These are phyloP conservation scores for Lyophyllum shimeji DNA, from an alignment of 768 basidiomycete genomes.

Conservation along the genomic window DNA sequence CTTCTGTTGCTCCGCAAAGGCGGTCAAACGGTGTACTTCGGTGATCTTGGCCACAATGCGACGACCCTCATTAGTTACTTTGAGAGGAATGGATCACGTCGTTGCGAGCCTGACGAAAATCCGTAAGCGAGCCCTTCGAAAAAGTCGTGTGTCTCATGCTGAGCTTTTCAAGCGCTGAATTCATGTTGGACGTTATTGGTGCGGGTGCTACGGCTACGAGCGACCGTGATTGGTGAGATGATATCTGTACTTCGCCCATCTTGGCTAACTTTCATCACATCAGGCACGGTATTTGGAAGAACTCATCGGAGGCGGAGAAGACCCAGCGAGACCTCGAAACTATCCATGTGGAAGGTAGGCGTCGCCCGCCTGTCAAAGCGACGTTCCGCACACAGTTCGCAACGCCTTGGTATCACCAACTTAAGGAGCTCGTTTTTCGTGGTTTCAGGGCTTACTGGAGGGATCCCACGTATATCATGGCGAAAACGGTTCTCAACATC, in stretches of 20 bases:
- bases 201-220: conserved; percentile 64
- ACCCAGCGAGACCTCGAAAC: conserved; percentile 36
- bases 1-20: conserved; percentile 77
- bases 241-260: conserved; percentile 21
- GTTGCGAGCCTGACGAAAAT: conserved; percentile 68
- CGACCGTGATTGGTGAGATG: conserved; percentile 56
- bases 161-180: conserved; percentile 47
- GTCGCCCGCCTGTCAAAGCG: conserved; percentile 35
- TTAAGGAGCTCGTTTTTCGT: conserved; percentile 39
- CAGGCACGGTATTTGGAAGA: conserved; percentile 39
- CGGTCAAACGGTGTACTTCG: conserved; percentile 75
- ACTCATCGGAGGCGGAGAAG: conserved; percentile 37
- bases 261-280: conserved; percentile 14
- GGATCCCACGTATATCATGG: conserved; percentile 58
- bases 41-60: conserved; percentile 65
- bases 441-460: conserved; percentile 51
- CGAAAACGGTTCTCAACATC: conserved; percentile 58
- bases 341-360: conserved; percentile 53
- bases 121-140: conserved; percentile 44
- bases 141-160: neutral
- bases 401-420: conserved; percentile 52
- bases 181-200: conserved; percentile 70
- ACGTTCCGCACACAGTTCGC: conserved; percentile 47
- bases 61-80: conserved; percentile 74
- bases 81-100: conserved; percentile 61